These are phyloP conservation scores for Stevia rebaudiana DNA, from an alignment of 140 eudicot genomes.

Conservation along the genomic window DNA sequence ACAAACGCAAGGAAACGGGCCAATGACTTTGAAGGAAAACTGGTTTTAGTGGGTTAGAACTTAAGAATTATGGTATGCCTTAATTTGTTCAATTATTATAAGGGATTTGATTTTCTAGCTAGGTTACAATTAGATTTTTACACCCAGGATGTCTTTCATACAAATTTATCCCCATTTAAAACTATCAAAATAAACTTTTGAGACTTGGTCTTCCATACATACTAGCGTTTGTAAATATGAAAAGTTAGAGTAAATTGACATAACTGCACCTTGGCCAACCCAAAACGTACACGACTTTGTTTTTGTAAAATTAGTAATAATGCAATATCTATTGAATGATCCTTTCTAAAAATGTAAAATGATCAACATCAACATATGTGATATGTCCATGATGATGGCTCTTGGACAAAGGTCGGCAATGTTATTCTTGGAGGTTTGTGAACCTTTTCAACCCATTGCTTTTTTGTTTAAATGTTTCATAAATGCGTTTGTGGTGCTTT, in stretches of 20 bases:
- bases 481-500: slow-evolving; percentile 5
- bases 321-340: neutral
- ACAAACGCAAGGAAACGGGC: no score
- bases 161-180: no score
- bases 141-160: no score
- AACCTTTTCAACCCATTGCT: slow-evolving; percentile 14
- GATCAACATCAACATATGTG: slow-evolving; percentile 9
- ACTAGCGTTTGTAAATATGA: no score
- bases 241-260: neutral
- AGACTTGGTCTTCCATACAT: no score
- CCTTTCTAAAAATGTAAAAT: neutral
- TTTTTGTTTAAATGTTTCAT: slow-evolving; percentile 13
- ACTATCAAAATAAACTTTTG: neutral
- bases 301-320: neutral
- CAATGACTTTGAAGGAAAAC: no score
- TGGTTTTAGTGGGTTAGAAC: no score
- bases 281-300: neutral
- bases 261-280: neutral
- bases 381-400: neutral
- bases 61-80: no score
- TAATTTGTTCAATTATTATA: no score
- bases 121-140: no score
- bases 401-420: slow-evolving; percentile 10
- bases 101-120: no score
- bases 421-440: slow-evolving; percentile 1